Conservation (phyloP, 75 land plant genomes). For the Pinus albicaulis region DNA sequence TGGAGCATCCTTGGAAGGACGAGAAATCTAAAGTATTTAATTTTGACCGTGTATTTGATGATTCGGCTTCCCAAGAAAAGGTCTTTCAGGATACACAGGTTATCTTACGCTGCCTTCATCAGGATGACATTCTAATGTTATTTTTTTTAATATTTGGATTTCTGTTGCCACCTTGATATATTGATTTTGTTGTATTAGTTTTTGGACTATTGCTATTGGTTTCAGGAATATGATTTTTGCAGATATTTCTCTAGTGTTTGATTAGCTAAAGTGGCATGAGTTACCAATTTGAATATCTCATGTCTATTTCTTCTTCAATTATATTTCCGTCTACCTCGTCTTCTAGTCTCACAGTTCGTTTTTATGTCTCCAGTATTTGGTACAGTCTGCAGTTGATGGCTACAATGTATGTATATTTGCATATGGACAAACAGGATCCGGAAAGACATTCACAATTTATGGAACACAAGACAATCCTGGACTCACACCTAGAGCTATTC, state of each 20-base stretch:
- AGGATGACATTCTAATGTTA: not conserved
- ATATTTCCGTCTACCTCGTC: not conserved
- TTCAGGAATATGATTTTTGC: not conserved
- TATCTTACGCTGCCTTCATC: not conserved
- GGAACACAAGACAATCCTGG: constrained; percentile 30
- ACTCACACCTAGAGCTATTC: constrained; percentile 30
- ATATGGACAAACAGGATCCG: constrained; percentile 78
- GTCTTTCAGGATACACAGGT: constrained; percentile 46
- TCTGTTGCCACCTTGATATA: not conserved
- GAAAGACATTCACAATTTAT: constrained; percentile 72
- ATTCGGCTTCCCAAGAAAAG: constrained; percentile 27
- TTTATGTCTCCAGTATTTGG: constrained; percentile 43
- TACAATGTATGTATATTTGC: constrained; percentile 76
- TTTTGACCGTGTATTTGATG: constrained; percentile 60
- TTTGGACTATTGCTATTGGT: not conserved
- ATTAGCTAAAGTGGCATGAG: constrained; percentile 12
- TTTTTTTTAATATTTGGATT: not conserved
- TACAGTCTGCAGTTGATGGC: constrained; percentile 71
- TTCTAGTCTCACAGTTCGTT: not conserved
- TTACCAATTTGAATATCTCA: constrained; percentile 23
- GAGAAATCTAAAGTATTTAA: constrained; percentile 37
- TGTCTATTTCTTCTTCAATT: not conserved
- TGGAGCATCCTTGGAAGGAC: constrained; percentile 53
- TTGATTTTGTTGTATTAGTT: not conserved
- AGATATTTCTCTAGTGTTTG: not conserved